phyloP scores from a whole-genome alignment of 1,139 yeast species.

The Debaryomycetaceae sp. region DNA sequence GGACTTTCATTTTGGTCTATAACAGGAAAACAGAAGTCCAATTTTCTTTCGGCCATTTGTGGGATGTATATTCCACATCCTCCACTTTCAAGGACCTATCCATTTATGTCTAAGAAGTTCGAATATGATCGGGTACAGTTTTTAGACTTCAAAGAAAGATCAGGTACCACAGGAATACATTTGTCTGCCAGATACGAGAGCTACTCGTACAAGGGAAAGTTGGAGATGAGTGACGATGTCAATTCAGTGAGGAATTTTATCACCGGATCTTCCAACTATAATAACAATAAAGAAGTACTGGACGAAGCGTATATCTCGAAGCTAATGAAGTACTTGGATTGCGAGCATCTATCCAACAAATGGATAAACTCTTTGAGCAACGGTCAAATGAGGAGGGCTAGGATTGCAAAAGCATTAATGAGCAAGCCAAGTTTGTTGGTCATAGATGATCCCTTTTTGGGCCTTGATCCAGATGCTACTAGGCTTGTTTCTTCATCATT shows the following conservation, averaged over 20 bases:
- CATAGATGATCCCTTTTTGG: conserved; percentile 89
- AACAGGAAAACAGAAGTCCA: conserved; percentile 33
- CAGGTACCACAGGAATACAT: conserved; percentile 65
- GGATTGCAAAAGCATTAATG: conserved; percentile 73
- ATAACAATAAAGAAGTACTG: conserved; percentile 17
- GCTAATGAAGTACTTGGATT: conserved; percentile 49
- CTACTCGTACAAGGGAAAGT: conserved; percentile 52
- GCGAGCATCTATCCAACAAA: conserved; percentile 55
- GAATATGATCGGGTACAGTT: conserved; percentile 27
- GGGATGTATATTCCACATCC: conserved; percentile 50
- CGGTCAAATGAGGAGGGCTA: conserved; percentile 89
- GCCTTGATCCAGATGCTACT: conserved; percentile 78
- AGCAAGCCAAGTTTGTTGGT: conserved; percentile 62
- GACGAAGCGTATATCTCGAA: conserved; percentile 32
- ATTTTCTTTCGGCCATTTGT: conserved; percentile 29
- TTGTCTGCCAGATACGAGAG: conserved; percentile 86
- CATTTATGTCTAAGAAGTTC: conserved; percentile 36
- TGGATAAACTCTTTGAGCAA: conserved; percentile 89
- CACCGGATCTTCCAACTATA: conserved; percentile 48
- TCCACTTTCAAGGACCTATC: conserved; percentile 52
- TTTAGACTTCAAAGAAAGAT: conserved; percentile 58
- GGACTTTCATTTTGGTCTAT: conserved; percentile 30
- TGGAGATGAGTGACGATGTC: conserved; percentile 66
- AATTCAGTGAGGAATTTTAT: conserved; percentile 64
- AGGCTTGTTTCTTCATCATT: conserved; percentile 50